Percentiles rank a stretch among this genome's conserved stretches.
Evolutionary conservation across 2,329 filamentous ascomycete genomes (phyloP).

Genomic region (Simplicillium sp.): DNA sequence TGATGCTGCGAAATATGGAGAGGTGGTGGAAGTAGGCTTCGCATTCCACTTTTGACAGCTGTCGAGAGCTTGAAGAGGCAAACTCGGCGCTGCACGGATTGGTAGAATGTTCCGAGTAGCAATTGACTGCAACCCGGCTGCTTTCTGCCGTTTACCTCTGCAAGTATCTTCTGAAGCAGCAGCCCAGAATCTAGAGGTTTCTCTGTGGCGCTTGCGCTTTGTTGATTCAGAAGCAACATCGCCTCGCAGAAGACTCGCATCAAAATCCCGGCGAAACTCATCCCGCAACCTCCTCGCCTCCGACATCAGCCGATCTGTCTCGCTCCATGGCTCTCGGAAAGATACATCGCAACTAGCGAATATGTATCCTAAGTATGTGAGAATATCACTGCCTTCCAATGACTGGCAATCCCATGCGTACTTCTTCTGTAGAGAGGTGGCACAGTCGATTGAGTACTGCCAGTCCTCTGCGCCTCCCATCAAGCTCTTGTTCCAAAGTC

Average conservation of each 20-base stretch:
- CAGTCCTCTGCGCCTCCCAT: constrained; percentile 23
- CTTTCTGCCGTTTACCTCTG: no score
- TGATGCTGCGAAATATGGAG: constrained; percentile 21
- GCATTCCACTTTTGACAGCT: background rate
- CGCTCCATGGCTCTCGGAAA: constrained; percentile 17
- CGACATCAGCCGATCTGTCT: constrained; percentile 18
- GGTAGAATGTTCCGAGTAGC: no score
- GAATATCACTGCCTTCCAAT: constrained; percentile 22
- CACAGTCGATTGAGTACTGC: constrained; percentile 22
- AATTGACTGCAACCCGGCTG: background rate
- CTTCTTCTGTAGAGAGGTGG: constrained; percentile 15
- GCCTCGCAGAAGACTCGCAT: no score
- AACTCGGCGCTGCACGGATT: background rate
- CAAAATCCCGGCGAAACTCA: no score
- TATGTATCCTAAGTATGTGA: constrained; percentile 19
- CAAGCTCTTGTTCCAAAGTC: constrained; percentile 20
- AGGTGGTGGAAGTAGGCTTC: constrained; percentile 6
- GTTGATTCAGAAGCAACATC: no score
- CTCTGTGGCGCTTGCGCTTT: no score
- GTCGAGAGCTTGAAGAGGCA: background rate
- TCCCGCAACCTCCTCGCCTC: no score
- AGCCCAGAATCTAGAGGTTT: no score
- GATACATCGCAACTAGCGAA: constrained; percentile 5
- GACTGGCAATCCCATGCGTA: constrained; percentile 5
- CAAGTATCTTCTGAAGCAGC: no score